Base-by-base conservation (phyloP, 306 rosid genomes). In the Trifolium repens region DNA sequence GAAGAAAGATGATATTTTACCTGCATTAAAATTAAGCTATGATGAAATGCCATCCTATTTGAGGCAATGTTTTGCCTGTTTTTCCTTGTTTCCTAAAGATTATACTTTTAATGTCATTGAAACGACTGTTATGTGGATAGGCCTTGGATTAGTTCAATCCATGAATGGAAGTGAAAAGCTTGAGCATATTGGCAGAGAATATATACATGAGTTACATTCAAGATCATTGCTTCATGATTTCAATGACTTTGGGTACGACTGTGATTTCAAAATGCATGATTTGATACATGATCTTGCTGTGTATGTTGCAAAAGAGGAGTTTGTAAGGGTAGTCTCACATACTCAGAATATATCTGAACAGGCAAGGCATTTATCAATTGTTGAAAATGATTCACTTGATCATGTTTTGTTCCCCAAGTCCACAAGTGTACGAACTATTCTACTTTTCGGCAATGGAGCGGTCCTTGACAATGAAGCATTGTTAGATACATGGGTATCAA, bases 211-310 rank as follows among this genome's bases (percentile, higher is more conserved):
- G 32, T 64, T 54, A 54, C 11, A 19, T 8, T 54, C 60, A 17
- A 19, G 30, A 19, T 54, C 30, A 19, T 54, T 54, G n/a, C 8
- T 64, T 64, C 69, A 37, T 1, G 69, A 64, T 64, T 62, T 64
- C 4, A 2, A n/a, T 1, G 47, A 16, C n/a, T 16, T n/a, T 4
- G 69, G 49, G 11, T 16, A 0, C 8, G 0, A 0, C 4, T 37
- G 19, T 43, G 1, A 8, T 0, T 64, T 64, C 30, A 64, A 37
- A 39, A 8, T 64, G 34, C 69, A 64, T 64, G 69, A 16, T n/a
- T 34, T 62, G 27, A 16, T 62, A 8, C 68, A 62, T 8, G 68
- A 62, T 62, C 60, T 54, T 9, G 60, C 60, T 1, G 0, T 1
- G 6, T 54, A 54, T 54, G 30, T 54, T 54, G 60, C 60, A 9